These are phyloP conservation scores for Periconia macrospinosa DNA, from an alignment of 2,329 filamentous ascomycete genomes.

Conservation along the genomic window DNA sequence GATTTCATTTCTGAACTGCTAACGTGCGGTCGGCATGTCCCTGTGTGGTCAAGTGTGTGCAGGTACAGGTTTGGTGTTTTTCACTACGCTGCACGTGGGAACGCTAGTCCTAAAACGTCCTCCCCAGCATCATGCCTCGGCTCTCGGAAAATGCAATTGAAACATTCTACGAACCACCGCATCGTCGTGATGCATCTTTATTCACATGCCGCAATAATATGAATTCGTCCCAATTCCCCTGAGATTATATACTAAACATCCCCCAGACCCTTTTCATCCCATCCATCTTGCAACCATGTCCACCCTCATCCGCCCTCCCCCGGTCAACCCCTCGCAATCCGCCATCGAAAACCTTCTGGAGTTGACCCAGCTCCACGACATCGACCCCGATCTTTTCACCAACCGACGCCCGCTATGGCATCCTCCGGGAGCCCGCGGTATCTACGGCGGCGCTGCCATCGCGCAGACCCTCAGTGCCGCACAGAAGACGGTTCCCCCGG, in stretches of 20 bases:
- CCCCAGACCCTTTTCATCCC: neutral
- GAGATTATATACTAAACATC: neutral
- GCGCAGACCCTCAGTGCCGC: conserved; percentile 88
- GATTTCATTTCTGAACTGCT: too few relatives aligned
- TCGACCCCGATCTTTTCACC: conserved; percentile 87
- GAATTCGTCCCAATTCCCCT: neutral
- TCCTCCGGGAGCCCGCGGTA: conserved; percentile 85
- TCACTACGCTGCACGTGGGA: too few relatives aligned
- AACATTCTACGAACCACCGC: too few relatives aligned
- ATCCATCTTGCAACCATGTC: conserved; percentile 32
- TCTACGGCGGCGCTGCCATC: conserved; percentile 92
- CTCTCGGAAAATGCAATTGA: too few relatives aligned
- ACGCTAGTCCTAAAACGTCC: too few relatives aligned
- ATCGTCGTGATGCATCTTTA: too few relatives aligned
- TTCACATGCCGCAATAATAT: neutral
- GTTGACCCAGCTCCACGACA: conserved; percentile 74
- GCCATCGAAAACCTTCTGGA: conserved; percentile 89
- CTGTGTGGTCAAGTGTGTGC: too few relatives aligned
- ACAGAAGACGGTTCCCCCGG: conserved; percentile 77
- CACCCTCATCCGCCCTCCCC: conserved; percentile 76
- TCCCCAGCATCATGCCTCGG: too few relatives aligned
- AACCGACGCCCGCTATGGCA: conserved; percentile 93
- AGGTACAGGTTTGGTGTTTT: too few relatives aligned
- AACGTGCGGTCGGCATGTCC: too few relatives aligned
- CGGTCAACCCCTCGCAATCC: conserved; percentile 70